Evolutionary conservation across 2,329 filamentous ascomycete species (phyloP), one percentile per base, ranked within the genome.

Genomic region (Aphanoascus verrucosus): DNA sequence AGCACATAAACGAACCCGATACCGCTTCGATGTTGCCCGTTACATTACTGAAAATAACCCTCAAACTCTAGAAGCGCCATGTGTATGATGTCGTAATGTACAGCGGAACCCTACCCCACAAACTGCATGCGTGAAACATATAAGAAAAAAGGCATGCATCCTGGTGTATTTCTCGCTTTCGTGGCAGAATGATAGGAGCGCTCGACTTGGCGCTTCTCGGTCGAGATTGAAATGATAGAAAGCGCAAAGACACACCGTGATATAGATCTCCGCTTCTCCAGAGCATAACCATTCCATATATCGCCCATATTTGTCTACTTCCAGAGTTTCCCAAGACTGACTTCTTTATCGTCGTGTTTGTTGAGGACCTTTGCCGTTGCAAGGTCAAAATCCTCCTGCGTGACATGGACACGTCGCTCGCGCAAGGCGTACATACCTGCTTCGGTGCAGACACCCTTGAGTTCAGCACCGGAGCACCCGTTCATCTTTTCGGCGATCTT

Each of bases 401-500:
- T 98, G 61, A 98, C 93, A 70, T 98, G 93, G 55, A 98, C 91
- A 73, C 93, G 84, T 67, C 93, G 80, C 75, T 98, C 93, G 62
- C 93, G 84, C 59, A 98, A 78, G 12, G 93, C 93, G 67, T 93
- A 98, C 93, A 98, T 98, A 64, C 93, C 93, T 2, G 93, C 89
- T 72, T 98, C 93, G 44, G 93, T 98, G 71, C 93, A 98, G 46
- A 98, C 93, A 75, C 93, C 93, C 82, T 98, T 98, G 63, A 98
- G 74, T 74, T 98, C 93, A 52, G 93, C 93, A 57, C 93, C 93
- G 2, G 90, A 96, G 73, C 93, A 98, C 49, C 93, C 93, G 66
- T 96, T 96, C 93, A 98, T 98, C 81, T 97, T 97, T 78, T 98
- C 93, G 31, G 93, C 93, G 64, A 97, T 94, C 82, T 98, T 98